These are phyloP conservation scores for Carex parvula DNA, from an alignment of 176 grass and related monocot genomes.

Conservation along the genomic window DNA sequence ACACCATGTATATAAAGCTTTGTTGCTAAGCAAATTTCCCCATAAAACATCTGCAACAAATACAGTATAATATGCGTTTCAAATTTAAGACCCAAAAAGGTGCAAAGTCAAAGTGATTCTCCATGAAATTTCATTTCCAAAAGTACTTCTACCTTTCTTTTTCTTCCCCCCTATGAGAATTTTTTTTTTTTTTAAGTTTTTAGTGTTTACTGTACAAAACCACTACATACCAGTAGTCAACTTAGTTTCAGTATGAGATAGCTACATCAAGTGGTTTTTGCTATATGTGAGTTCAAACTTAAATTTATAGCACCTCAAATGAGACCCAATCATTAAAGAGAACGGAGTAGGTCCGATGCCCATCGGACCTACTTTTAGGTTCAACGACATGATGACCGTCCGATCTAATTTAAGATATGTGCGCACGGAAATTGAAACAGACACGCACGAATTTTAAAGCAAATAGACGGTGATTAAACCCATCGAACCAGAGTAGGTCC, in stretches of 20 bases:
- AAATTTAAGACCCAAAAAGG: neutral
- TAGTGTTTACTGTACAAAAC: neutral
- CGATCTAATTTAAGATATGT: no score
- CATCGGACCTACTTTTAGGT: no score
- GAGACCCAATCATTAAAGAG: neutral
- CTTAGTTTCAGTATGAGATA: neutral
- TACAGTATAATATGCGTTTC: neutral
- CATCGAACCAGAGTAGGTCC: no score
- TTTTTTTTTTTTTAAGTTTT: no score
- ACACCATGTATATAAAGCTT: slow-evolving; percentile 72
- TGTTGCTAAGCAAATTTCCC: slow-evolving; percentile 59
- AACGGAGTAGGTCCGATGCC: no score
- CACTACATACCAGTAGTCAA: neutral
- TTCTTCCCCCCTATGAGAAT: neutral
- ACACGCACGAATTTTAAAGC: no score
- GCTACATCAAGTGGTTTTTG: neutral
- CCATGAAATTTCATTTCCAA: neutral
- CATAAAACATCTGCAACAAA: slow-evolving; percentile 54
- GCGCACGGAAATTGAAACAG: no score
- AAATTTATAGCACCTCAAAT: neutral
- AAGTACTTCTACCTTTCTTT: neutral
- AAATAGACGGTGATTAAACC: no score
- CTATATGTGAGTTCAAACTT: neutral
- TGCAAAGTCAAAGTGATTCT: neutral
- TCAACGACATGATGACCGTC: no score